These are phyloP conservation scores for Solanum bulbocastanum DNA, from an alignment of 257 asterid genomes.

Conservation along the genomic window DNA sequence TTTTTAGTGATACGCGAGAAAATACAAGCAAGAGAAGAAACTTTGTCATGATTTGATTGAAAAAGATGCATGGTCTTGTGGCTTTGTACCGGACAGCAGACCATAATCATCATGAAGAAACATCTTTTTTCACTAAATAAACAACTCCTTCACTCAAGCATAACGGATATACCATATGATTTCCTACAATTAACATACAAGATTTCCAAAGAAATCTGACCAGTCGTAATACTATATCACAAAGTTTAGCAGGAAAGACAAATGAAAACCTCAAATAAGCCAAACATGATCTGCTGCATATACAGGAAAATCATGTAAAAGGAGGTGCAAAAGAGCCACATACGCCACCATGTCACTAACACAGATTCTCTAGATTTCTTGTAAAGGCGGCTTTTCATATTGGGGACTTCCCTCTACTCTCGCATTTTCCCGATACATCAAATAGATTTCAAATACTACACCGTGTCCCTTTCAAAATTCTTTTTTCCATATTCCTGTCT, in stretches of 20 bases:
- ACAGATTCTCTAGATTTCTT: not conserved
- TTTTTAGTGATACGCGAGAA: not conserved
- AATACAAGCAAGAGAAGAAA: not conserved
- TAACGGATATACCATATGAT: not conserved
- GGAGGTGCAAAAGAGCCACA: not conserved
- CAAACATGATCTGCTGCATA: not conserved
- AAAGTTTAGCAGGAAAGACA: not conserved
- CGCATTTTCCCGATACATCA: not conserved
- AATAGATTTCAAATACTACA: not conserved
- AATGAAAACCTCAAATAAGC: not conserved
- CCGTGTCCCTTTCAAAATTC: not conserved
- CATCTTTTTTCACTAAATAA: not conserved
- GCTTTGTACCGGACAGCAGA: not conserved
- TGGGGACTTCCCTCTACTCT: not conserved
- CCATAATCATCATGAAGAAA: not conserved
- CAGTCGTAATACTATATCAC: not conserved
- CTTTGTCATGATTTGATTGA: not conserved
- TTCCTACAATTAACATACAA: not conserved
- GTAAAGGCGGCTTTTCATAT: not conserved
- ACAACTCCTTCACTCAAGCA: not conserved
- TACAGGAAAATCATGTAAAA: not conserved
- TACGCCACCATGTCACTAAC: not conserved
- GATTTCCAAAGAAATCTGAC: not conserved
- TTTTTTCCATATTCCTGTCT: not conserved
- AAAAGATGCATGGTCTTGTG: not conserved